These are phyloP conservation scores for Candida glaebosa DNA, from an alignment of 805 yeast species.

Conservation along the genomic window DNA sequence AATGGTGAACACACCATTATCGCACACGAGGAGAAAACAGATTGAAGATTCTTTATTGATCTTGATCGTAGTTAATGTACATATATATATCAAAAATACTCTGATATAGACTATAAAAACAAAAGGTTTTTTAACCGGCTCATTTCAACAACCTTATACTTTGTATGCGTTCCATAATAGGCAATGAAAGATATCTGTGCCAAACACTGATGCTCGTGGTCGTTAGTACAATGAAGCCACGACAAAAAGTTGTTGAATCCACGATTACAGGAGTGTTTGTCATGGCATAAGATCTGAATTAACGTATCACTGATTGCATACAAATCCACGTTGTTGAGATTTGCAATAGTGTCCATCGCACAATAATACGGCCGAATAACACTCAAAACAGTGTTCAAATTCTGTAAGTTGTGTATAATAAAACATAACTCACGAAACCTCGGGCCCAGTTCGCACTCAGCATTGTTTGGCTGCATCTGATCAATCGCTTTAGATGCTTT, in stretches of 20 bases:
- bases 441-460: neutral
- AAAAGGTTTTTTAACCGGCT: conserved; percentile 1
- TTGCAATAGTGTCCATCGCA: too few relatives aligned
- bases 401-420: too few relatives aligned
- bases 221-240: neutral
- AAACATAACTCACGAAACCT: neutral
- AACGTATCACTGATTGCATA: neutral
- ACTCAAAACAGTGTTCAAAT: too few relatives aligned
- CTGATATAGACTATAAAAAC: neutral
- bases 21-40: conserved; percentile 7
- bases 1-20: conserved; percentile 31
- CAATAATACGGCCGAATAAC: too few relatives aligned
- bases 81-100: neutral
- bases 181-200: conserved; percentile 11
- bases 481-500: neutral
- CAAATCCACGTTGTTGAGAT: too few relatives aligned
- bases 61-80: neutral
- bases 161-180: conserved; percentile 9
- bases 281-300: neutral
- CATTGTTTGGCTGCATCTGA: neutral
- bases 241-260: neutral
- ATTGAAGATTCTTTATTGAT: neutral
- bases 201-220: conserved; percentile 1
- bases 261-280: neutral
- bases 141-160: neutral